phyloP scores from a whole-genome alignment of 2,329 filamentous ascomycete genomes.

The Epichloe glyceriae region DNA sequence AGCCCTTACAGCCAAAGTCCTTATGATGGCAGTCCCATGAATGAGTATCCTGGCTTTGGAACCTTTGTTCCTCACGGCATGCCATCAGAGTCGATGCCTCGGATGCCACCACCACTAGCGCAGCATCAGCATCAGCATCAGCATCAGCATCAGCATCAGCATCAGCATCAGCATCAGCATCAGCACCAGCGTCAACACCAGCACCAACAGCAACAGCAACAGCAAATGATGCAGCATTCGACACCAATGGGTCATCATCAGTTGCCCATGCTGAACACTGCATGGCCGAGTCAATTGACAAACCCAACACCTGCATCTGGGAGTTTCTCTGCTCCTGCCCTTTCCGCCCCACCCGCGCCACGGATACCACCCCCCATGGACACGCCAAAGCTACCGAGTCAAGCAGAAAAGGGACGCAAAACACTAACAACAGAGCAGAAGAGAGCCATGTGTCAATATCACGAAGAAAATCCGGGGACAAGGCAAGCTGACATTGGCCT shows the following conservation, averaged over 20 bases:
- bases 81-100: conserved; percentile 35
- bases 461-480: conserved; percentile 75
- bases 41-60: conserved; percentile 49
- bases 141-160: conserved; percentile 10
- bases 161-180: conserved; percentile 8
- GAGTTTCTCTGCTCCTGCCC: conserved; percentile 45
- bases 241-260: conserved; percentile 41
- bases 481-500: conserved; percentile 96
- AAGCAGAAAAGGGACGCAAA: conserved; percentile 55
- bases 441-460: conserved; percentile 84
- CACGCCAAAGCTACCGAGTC: conserved; percentile 18
- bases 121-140: conserved; percentile 20
- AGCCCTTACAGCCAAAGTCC: conserved; percentile 51
- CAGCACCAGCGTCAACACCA: conserved; percentile 10
- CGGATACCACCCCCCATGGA: conserved; percentile 31
- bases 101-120: conserved; percentile 36
- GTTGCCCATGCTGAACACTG: conserved; percentile 56
- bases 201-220: conserved; percentile 11
- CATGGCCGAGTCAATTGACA: conserved; percentile 74
- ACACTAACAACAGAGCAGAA: conserved; percentile 87
- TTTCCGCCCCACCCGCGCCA: conserved; percentile 45
- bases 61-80: conserved; percentile 41
- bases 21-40: conserved; percentile 38
- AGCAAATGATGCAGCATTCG: conserved; percentile 20
- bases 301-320: conserved; percentile 43